phyloP scores from a whole-genome alignment of 495 filamentous ascomycete species.

The Xanthoparmelia taractica region DNA sequence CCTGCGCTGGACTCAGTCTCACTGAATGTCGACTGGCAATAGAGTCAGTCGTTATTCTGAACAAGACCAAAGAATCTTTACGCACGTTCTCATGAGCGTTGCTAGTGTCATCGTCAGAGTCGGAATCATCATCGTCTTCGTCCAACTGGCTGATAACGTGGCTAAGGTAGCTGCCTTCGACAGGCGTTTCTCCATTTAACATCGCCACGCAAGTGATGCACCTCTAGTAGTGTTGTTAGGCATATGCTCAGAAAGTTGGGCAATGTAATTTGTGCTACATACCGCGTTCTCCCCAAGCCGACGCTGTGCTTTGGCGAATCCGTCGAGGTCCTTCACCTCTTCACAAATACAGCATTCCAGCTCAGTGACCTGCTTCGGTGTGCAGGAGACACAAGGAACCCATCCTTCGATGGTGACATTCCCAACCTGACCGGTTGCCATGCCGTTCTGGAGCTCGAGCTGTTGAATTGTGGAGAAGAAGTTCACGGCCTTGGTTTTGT shows the following conservation, averaged over 20 bases:
- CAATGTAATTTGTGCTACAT: constrained; percentile 26
- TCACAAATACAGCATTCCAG: constrained; percentile 42
- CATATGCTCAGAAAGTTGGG: background rate
- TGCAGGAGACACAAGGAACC: constrained; percentile 29
- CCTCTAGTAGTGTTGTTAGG: constrained; percentile 34
- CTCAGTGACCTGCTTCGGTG: constrained; percentile 29
- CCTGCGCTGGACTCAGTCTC: constrained; percentile 1
- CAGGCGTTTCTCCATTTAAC: constrained; percentile 1
- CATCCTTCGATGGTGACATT: constrained; percentile 15
- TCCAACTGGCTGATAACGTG: background rate
- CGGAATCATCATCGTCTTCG: background rate
- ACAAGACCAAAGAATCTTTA: background rate
- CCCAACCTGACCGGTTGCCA: constrained; percentile 18
- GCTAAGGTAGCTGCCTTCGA: constrained; percentile 3
- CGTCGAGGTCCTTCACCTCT: constrained; percentile 37
- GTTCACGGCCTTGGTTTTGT: constrained; percentile 32
- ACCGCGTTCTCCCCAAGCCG: constrained; percentile 41
- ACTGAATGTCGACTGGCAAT: background rate
- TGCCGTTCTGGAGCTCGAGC: constrained; percentile 31
- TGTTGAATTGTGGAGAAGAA: constrained; percentile 44
- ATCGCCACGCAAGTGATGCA: constrained; percentile 49
- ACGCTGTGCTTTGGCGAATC: constrained; percentile 53
- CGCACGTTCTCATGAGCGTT: constrained; percentile 8
- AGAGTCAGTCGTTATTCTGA: background rate
- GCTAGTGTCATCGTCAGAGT: background rate